Conservation (phyloP, 805 yeast genomes). For the Cyberlindnera amylophila region DNA sequence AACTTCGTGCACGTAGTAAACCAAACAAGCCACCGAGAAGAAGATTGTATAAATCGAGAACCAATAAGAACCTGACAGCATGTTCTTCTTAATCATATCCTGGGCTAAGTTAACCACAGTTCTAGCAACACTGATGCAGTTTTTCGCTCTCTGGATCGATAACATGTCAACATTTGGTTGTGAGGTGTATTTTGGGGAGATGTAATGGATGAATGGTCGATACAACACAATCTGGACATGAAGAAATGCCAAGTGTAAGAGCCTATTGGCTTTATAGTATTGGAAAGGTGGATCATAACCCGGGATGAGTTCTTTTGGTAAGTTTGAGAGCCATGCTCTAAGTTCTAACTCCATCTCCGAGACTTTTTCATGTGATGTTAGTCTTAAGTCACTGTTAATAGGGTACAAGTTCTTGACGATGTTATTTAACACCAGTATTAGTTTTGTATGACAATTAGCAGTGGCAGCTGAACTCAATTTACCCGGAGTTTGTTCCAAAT, state of each 20-base stretch:
- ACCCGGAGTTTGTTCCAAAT: conserved; percentile 44
- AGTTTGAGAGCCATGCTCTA: conserved; percentile 63
- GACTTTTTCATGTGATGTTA: conserved; percentile 37
- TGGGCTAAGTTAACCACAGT: conserved; percentile 77
- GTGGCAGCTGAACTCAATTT: conserved; percentile 68
- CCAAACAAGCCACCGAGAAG: conserved; percentile 82
- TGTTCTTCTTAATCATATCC: conserved; percentile 68
- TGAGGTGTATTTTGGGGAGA: conserved; percentile 49
- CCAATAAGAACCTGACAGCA: conserved; percentile 86
- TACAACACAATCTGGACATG: conserved; percentile 79
- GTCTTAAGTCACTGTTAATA: conserved; percentile 38
- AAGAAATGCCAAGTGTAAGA: conserved; percentile 65
- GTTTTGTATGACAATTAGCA: conserved; percentile 79
- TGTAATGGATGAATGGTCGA: conserved; percentile 84
- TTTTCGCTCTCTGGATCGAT: conserved; percentile 70
- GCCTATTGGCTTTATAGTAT: conserved; percentile 69
- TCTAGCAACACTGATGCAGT: conserved; percentile 80
- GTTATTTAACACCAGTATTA: conserved; percentile 65
- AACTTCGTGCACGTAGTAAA: conserved; percentile 67
- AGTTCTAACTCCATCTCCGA: conserved; percentile 65
- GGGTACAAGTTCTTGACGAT: conserved; percentile 72
- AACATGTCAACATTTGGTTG: conserved; percentile 45
- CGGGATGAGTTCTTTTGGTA: conserved; percentile 71
- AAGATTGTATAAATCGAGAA: conserved; percentile 86
- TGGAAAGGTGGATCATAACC: conserved; percentile 60